Conservation (phyloP, 192 early-diverging fungal species). For the Coemansia asiatica region DNA sequence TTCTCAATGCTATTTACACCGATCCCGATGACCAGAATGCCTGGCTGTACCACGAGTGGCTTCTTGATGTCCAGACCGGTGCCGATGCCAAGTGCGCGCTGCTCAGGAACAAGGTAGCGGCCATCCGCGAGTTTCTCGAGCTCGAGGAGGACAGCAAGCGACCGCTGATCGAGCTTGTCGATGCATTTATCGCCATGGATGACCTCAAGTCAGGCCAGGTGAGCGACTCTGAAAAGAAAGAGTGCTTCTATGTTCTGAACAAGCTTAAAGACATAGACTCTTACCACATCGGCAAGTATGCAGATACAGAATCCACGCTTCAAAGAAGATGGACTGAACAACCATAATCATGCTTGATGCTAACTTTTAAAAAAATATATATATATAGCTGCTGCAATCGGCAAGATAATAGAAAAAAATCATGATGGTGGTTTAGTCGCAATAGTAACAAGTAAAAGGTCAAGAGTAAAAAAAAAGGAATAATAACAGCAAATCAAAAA, state of each 20-base stretch:
- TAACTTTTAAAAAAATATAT: too few relatives aligned
- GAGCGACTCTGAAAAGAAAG: conserved; percentile 13
- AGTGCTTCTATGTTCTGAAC: conserved; percentile 26
- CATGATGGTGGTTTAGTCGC: background rate
- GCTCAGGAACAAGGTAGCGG: conserved; percentile 24
- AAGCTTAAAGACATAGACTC: conserved; percentile 27
- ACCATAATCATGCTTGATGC: too few relatives aligned
- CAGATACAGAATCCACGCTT: conserved; percentile 23
- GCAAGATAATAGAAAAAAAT: background rate
- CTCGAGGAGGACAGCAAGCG: conserved; percentile 51
- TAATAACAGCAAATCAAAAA: conserved; percentile 12
- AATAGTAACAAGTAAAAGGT: background rate
- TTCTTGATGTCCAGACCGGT: conserved; percentile 62
- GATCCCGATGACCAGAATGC: conserved; percentile 96
- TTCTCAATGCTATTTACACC: conserved; percentile 90
- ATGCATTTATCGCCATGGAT: conserved; percentile 26
- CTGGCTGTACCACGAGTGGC: conserved; percentile 96
- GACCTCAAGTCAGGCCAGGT: conserved; percentile 15
- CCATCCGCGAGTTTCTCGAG: conserved; percentile 53
- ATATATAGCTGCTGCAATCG: background rate
- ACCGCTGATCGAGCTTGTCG: conserved; percentile 36
- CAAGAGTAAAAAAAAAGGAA: background rate
- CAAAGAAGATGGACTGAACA: conserved; percentile 18
- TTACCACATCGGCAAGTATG: conserved; percentile 37
- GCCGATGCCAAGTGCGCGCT: conserved; percentile 28